These are phyloP conservation scores for Cylindrodendrum hubeiense DNA, from an alignment of 2,329 filamentous ascomycete species.

Conservation along the genomic window DNA sequence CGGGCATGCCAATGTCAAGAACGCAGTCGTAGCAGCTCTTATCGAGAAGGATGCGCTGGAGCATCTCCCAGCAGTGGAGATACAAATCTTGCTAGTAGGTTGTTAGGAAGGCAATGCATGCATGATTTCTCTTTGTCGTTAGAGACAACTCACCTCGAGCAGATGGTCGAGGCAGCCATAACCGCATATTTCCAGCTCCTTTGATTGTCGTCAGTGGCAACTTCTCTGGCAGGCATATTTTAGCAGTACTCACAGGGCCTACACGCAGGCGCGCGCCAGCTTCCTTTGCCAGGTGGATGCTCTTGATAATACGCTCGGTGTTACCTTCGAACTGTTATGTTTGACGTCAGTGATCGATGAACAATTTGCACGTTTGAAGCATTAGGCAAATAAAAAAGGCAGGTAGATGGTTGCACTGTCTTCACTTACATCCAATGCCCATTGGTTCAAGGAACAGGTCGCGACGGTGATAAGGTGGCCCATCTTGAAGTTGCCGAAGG, in stretches of 20 bases:
- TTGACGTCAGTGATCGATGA: not conserved
- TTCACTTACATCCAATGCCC: slow-evolving; percentile 45
- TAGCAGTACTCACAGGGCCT: slow-evolving; percentile 58
- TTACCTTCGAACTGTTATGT: slow-evolving; percentile 63
- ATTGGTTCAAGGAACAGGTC: slow-evolving; percentile 53
- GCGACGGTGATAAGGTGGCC: slow-evolving; percentile 44
- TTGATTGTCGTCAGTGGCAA: not conserved
- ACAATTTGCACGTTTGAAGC: not conserved
- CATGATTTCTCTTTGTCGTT: not conserved
- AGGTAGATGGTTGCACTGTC: not conserved
- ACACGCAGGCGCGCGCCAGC: slow-evolving; percentile 72
- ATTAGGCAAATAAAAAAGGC: not conserved
- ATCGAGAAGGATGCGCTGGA: slow-evolving; percentile 49
- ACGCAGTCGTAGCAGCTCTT: slow-evolving; percentile 52
- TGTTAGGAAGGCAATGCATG: slow-evolving; percentile 65
- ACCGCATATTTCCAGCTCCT: slow-evolving; percentile 56
- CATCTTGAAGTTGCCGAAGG: slow-evolving; percentile 25
- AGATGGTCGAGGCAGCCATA: slow-evolving; percentile 34
- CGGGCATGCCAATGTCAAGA: slow-evolving; percentile 53
- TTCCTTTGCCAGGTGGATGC: slow-evolving; percentile 70
- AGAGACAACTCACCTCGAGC: slow-evolving; percentile 40
- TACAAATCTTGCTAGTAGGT: slow-evolving; percentile 66
- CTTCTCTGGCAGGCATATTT: not conserved
- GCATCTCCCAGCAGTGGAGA: slow-evolving; percentile 48
- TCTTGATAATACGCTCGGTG: slow-evolving; percentile 71